A percentile compares a stretch with the other conserved stretches of the same genome.
These are phyloP conservation scores for Ceratocystiopsis sp. DNA, from an alignment of 2,329 filamentous ascomycete species.

Conservation along the genomic window DNA sequence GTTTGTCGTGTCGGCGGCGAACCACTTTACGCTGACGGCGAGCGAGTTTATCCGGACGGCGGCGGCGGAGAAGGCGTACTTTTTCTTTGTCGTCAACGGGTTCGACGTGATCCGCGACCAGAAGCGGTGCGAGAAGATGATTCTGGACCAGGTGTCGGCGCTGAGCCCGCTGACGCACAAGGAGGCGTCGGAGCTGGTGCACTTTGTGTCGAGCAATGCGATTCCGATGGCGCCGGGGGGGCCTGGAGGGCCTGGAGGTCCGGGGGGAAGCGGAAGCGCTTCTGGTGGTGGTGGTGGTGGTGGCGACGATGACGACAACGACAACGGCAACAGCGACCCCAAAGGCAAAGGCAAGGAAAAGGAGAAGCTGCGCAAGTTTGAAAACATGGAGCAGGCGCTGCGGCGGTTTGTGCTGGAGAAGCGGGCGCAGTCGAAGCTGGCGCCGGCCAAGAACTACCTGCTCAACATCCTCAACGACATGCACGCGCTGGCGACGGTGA, in stretches of 20 bases:
- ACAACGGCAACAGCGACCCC: constrained; percentile 27
- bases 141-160: constrained; percentile 71
- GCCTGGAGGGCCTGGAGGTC: constrained; percentile 36
- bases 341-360: constrained; percentile 75
- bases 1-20: constrained; percentile 92
- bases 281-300: constrained; percentile 41
- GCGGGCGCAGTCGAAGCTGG: constrained; percentile 83
- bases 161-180: constrained; percentile 91
- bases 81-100: constrained; percentile 97
- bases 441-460: constrained; percentile 88
- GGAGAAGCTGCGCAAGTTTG: constrained; percentile 79
- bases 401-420: constrained; percentile 92
- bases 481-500: constrained; percentile 65
- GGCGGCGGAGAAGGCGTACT: constrained; percentile 91
- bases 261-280: constrained; percentile 34
- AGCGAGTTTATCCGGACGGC: constrained; percentile 95
- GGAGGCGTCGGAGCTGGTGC: constrained; percentile 79
- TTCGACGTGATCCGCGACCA: constrained; percentile 92
- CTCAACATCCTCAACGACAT: constrained; percentile 85
- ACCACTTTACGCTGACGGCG: constrained; percentile 95
- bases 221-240: constrained; percentile 54
- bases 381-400: constrained; percentile 72
- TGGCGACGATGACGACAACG: constrained; percentile 16
- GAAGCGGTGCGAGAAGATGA: constrained; percentile 77
- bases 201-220: constrained; percentile 95